phyloP scores from a whole-genome alignment of 495 filamentous ascomycete species.

The Tuber aestivum region DNA sequence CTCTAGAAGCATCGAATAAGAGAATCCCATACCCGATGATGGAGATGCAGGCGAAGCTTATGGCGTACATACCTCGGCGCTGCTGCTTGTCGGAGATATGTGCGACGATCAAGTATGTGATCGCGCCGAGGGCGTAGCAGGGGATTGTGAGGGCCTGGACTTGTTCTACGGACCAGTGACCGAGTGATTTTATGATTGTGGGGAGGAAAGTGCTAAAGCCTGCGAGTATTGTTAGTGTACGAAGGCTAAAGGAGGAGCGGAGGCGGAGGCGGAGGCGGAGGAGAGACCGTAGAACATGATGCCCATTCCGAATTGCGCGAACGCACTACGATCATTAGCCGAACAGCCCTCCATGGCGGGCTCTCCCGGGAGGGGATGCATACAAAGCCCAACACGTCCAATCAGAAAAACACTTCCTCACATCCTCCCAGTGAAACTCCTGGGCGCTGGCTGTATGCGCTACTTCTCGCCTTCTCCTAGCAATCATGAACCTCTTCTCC shows the following conservation, averaged over 20 bases:
- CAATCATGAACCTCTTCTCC: slow-evolving; percentile 52
- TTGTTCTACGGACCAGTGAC: slow-evolving; percentile 55
- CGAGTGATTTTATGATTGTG: slow-evolving; percentile 67
- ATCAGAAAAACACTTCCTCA: slow-evolving; percentile 52
- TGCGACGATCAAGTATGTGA: slow-evolving; percentile 59
- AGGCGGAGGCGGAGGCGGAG: neutral
- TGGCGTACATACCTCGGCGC: slow-evolving; percentile 56
- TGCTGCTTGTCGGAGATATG: slow-evolving; percentile 57
- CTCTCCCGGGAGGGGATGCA: neutral
- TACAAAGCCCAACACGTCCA: slow-evolving; percentile 64
- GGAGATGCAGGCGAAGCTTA: slow-evolving; percentile 54
- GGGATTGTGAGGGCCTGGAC: slow-evolving; percentile 74
- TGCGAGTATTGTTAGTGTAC: slow-evolving; percentile 12
- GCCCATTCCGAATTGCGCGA: slow-evolving; percentile 62
- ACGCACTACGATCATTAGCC: slow-evolving; percentile 25
- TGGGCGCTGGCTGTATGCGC: slow-evolving; percentile 57
- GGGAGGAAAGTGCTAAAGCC: slow-evolving; percentile 70
- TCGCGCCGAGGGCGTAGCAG: slow-evolving; percentile 63
- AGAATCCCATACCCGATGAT: slow-evolving; percentile 66
- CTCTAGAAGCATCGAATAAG: slow-evolving; percentile 53
- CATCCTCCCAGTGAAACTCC: slow-evolving; percentile 53
- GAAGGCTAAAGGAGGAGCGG: neutral
- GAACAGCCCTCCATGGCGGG: neutral
- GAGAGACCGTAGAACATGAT: slow-evolving; percentile 63
- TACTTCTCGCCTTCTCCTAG: slow-evolving; percentile 49